phyloP scores from a whole-genome alignment of 1,139 yeast genomes.

The Debaryomycetaceae sp. region DNA sequence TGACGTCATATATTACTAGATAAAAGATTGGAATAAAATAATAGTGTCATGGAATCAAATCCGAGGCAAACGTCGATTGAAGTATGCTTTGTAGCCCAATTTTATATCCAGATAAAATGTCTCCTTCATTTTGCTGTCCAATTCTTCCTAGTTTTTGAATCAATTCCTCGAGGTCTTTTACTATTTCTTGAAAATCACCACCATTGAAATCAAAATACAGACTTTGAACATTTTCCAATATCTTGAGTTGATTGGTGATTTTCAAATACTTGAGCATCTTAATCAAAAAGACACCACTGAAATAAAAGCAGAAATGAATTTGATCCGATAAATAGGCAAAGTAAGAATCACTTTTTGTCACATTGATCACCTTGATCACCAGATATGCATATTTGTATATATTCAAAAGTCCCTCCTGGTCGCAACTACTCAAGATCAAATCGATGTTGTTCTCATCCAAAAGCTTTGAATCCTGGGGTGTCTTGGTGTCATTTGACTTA shows the following conservation, averaged over 20 bases:
- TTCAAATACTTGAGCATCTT: slow-evolving; percentile 15
- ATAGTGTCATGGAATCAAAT: too few species aligned
- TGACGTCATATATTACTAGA: too few species aligned
- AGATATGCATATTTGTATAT: slow-evolving; percentile 36
- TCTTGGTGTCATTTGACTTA: background rate
- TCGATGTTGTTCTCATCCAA: slow-evolving; percentile 24
- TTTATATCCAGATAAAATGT: slow-evolving; percentile 29
- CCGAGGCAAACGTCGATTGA: background rate
- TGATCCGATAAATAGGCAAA: slow-evolving; percentile 71
- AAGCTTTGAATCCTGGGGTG: slow-evolving; percentile 7
- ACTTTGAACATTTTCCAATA: background rate
- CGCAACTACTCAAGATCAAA: slow-evolving; percentile 19
- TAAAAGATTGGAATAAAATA: too few species aligned
- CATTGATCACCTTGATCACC: slow-evolving; percentile 36
- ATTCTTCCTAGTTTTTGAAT: slow-evolving; percentile 29
- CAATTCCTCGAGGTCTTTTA: slow-evolving; percentile 15
- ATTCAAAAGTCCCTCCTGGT: slow-evolving; percentile 17
- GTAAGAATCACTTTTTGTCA: slow-evolving; percentile 55
- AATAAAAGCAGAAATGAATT: slow-evolving; percentile 56
- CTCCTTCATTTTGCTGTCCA: slow-evolving; percentile 24
- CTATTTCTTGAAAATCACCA: background rate
- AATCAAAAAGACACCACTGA: slow-evolving; percentile 45
- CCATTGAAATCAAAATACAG: background rate
- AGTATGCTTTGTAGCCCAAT: slow-evolving; percentile 15
- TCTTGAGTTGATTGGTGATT: slow-evolving; percentile 5